Evolutionary conservation across 2,329 filamentous ascomycete species (phyloP), one percentile per base, ranked within the genome.

Genomic region (Aspergillus fijiensis): DNA sequence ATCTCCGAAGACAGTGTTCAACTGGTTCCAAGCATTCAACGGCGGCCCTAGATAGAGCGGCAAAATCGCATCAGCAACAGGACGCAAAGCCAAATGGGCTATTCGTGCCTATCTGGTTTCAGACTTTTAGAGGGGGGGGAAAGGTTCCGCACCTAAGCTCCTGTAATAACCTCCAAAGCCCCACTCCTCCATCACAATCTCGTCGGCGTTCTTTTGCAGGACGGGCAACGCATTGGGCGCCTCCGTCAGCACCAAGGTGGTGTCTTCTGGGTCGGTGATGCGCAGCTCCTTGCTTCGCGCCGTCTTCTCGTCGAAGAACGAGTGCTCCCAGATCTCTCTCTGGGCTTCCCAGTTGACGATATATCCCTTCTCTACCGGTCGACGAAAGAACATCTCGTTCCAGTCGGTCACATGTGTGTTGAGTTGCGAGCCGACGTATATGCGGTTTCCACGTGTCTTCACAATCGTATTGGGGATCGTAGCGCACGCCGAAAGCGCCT

Each of bases 161-260:
- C 95, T 86, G 65, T 89, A 89, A 77, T 96, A 96, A 66, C 90
- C 89, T 11, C 89, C 85, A 76, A 99, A 99, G 2, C 91, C 91
- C 79, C 95, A 99, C 73, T 98, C 93, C 73, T 99, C 95, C 80
- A 99, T 98, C 1, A 98, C 86, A 72, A 99, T 92, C 79, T 99
- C 94, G 71, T 99, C 95, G 68, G 91, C 92, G 73, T 97, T 95
- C 45, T 88, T 86, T 76, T 97, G 92, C 64, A 99, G 78, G 12
- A 87, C 87, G 0, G 89, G 87, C 58, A 96, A 83, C 4, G 89
- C 87, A 76, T 96, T 96, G 4, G 92, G 89, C 50, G 92, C 89
- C 75, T 99, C 95, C 1, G 90, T 87, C 54, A 98, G 83, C 4
- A 99, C 79, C 59, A 99, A 78, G 51, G 92, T 89, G n/a, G 92